Evolutionary conservation across 345 rosid genomes (phyloP).

Genomic region (Boechera stricta): DNA sequence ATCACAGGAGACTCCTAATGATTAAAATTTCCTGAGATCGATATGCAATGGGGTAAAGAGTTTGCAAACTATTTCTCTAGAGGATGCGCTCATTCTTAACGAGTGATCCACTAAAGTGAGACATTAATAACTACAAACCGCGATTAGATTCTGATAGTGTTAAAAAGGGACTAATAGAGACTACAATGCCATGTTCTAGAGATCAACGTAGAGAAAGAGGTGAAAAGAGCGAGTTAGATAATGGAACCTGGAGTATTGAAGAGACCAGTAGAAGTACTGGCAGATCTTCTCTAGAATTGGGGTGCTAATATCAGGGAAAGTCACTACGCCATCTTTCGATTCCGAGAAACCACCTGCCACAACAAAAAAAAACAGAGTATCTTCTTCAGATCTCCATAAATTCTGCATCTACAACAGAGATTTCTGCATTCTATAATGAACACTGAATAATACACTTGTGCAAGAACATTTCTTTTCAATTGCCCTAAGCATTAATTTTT

Average conservation of each 20-base stretch:
- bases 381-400: background rate
- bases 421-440: background rate
- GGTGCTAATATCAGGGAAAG: conserved; percentile 82
- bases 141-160: background rate
- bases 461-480: conserved; percentile 8
- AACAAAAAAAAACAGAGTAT: background rate
- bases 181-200: conserved; percentile 5
- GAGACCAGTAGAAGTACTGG: conserved; percentile 88
- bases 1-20: conserved; percentile 3
- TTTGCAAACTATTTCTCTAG: background rate
- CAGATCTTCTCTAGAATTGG: conserved; percentile 88
- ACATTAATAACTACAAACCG: background rate
- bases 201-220: background rate
- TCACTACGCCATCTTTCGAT: conserved; percentile 77
- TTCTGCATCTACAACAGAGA: conserved; percentile 16
- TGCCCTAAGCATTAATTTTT: background rate
- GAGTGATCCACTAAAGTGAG: background rate
- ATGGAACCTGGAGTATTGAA: conserved; percentile 76
- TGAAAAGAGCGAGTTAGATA: conserved; percentile 7
- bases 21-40: background rate
- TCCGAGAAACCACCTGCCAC: conserved; percentile 73
- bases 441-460: background rate
- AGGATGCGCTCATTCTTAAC: background rate
- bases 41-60: background rate
- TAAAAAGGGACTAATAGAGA: background rate